These are phyloP conservation scores for Sphagnum fallax DNA, from an alignment of 228 moss, liverwort and hornwort genomes.

Conservation along the genomic window DNA sequence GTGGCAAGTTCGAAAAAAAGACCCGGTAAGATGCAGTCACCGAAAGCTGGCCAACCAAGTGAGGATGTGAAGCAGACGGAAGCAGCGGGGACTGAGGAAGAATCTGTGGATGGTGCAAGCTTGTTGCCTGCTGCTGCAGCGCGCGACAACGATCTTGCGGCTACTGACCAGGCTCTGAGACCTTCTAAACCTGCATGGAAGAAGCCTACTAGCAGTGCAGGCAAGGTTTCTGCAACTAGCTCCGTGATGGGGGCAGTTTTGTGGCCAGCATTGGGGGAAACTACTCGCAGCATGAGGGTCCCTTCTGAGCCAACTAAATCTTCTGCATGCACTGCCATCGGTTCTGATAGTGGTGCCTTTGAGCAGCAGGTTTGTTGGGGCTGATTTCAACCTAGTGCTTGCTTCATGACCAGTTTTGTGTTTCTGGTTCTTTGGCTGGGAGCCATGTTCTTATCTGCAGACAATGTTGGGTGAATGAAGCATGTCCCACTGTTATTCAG, in stretches of 20 bases:
- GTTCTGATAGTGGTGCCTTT: conserved; percentile 31
- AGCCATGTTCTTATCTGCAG: neutral
- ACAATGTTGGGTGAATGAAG: no score
- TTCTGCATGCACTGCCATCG: conserved; percentile 16
- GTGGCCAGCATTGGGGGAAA: conserved; percentile 93
- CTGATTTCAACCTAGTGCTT: conserved; percentile 3
- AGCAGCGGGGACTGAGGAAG: conserved; percentile 20
- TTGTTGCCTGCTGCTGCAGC: conserved; percentile 1
- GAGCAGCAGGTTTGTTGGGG: conserved; percentile 52
- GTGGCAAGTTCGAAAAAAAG: conserved; percentile 11
- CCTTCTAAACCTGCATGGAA: conserved; percentile 89
- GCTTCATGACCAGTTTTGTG: neutral
- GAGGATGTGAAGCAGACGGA: conserved; percentile 35
- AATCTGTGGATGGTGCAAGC: neutral
- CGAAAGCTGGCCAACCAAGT: conserved; percentile 31
- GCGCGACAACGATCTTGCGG: conserved; percentile 8
- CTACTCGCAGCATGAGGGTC: conserved; percentile 58
- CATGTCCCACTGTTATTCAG: no score
- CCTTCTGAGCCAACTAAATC: conserved; percentile 38
- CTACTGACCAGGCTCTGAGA: conserved; percentile 39
- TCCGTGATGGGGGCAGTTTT: conserved; percentile 91
- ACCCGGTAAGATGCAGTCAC: conserved; percentile 22
- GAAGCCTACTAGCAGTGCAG: conserved; percentile 44
- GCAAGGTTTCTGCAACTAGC: conserved; percentile 53
- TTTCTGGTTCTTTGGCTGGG: neutral